Evolutionary conservation across 2,329 filamentous ascomycete genomes (phyloP).

Genomic region (Ophiostoma fasciatum): DNA sequence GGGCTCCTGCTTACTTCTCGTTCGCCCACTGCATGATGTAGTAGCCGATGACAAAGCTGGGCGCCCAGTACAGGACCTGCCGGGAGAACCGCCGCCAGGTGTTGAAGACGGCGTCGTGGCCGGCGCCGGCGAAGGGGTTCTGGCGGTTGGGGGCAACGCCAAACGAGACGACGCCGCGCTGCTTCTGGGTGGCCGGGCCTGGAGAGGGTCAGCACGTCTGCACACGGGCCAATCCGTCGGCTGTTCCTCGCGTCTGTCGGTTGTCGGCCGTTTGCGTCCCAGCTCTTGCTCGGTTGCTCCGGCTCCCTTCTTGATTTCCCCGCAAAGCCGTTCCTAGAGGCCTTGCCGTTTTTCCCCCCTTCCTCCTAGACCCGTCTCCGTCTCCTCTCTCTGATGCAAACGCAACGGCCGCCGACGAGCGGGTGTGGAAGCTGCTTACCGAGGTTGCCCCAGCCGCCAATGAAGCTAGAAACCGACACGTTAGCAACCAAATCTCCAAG

Average conservation of each 20-base stretch:
- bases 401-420: too few relatives aligned
- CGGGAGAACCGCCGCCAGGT: conserved; percentile 70
- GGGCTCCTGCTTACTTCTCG: conserved; percentile 50
- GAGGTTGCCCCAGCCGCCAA: conserved; percentile 61
- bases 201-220: not conserved
- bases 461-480: conserved; percentile 35
- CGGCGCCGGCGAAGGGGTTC: conserved; percentile 65
- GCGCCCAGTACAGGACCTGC: conserved; percentile 81
- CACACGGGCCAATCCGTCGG: too few relatives aligned
- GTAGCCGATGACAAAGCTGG: conserved; percentile 67
- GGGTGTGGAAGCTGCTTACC: too few relatives aligned
- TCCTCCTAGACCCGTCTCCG: too few relatives aligned
- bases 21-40: conserved; percentile 79
- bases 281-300: too few relatives aligned
- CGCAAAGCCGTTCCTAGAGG: too few relatives aligned
- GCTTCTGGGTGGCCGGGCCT: conserved; percentile 17
- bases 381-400: too few relatives aligned
- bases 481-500: too few relatives aligned
- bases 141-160: conserved; percentile 77
- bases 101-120: conserved; percentile 86
- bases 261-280: too few relatives aligned
- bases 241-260: not conserved
- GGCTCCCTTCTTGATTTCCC: too few relatives aligned
- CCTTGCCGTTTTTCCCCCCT: too few relatives aligned
- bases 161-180: conserved; percentile 55